Evolutionary conservation across 192 early-diverging fungal genomes (phyloP).

Genomic region (Mycoemilia scoparia): DNA sequence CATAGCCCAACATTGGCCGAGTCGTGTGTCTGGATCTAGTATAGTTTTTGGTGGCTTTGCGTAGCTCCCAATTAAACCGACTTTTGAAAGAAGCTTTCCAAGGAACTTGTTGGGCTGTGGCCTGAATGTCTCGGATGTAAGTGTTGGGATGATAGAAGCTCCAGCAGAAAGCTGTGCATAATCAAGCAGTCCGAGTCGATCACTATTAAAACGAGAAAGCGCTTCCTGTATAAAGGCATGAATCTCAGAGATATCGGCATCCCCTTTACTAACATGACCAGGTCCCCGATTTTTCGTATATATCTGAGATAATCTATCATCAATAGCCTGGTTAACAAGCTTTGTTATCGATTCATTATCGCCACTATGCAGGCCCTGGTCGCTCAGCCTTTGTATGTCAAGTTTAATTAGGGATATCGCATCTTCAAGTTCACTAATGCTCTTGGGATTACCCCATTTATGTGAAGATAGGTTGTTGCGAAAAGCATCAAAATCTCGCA

Average conservation of each 20-base stretch:
- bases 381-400: slow-evolving; percentile 6
- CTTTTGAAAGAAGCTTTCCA: slow-evolving; percentile 5
- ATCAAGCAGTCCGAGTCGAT: slow-evolving; percentile 39
- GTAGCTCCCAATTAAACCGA: slow-evolving; percentile 18
- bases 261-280: slow-evolving; percentile 17
- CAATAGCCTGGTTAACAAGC: slow-evolving; percentile 18
- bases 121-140: slow-evolving; percentile 42
- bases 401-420: slow-evolving; percentile 8
- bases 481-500: no score
- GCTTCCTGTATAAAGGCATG: slow-evolving; percentile 37
- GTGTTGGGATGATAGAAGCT: slow-evolving; percentile 35
- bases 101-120: slow-evolving; percentile 11
- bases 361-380: slow-evolving; percentile 4
- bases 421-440: no score
- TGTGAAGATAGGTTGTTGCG: no score
- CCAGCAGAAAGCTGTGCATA: slow-evolving; percentile 49
- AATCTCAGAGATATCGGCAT: slow-evolving; percentile 22
- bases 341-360: slow-evolving; percentile 12
- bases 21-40: slow-evolving; percentile 27
- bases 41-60: slow-evolving; percentile 16
- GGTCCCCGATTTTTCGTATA: slow-evolving; percentile 19
- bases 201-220: slow-evolving; percentile 35
- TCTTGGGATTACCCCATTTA: no score
- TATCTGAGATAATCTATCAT: slow-evolving; percentile 8
- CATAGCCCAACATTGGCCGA: slow-evolving; percentile 66